A percentile compares a stretch with the other conserved stretches of the same genome.
phyloP scores from a whole-genome alignment of 371 early-diverging fungal genomes.

The Mortierella sp. region DNA sequence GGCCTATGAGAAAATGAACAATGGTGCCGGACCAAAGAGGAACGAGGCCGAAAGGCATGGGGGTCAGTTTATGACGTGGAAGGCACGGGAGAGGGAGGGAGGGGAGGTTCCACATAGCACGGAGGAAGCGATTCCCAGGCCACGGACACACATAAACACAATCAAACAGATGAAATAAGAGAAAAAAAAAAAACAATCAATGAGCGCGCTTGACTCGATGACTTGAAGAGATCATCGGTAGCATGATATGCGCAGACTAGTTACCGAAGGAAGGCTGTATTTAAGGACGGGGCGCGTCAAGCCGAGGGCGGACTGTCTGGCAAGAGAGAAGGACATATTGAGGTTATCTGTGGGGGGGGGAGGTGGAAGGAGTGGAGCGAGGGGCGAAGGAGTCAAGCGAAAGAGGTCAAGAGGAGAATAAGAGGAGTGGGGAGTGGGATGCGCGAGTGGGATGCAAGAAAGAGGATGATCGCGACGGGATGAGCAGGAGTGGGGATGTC shows the following conservation, averaged over 20 bases:
- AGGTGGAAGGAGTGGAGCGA: neutral
- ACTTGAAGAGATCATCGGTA: too few relatives aligned
- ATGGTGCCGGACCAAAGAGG: neutral
- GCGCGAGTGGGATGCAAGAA: slow-evolving; percentile 7
- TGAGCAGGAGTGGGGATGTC: slow-evolving; percentile 3
- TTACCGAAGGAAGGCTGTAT: slow-evolving; percentile 48
- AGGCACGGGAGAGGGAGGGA: slow-evolving; percentile 12
- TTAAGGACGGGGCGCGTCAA: slow-evolving; percentile 45
- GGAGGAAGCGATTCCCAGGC: neutral
- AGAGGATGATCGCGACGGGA: neutral
- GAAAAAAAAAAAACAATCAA: neutral
- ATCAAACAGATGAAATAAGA: neutral
- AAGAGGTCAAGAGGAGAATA: neutral
- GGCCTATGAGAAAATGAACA: slow-evolving; percentile 10
- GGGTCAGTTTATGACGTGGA: slow-evolving; percentile 21
- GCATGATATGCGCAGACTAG: neutral
- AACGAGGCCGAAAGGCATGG: slow-evolving; percentile 1
- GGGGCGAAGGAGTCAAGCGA: neutral
- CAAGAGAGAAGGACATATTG: slow-evolving; percentile 44
- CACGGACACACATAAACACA: neutral
- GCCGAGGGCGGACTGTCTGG: slow-evolving; percentile 44
- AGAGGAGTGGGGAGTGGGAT: slow-evolving; percentile 6
- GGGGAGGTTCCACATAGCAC: too few relatives aligned
- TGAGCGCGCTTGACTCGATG: neutral
- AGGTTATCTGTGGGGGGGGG: neutral